A percentile compares a stretch with the other conserved stretches of the same genome.
Evolutionary conservation across 2,329 filamentous ascomycete species (phyloP).

Genomic region (Trichophyton simii): DNA sequence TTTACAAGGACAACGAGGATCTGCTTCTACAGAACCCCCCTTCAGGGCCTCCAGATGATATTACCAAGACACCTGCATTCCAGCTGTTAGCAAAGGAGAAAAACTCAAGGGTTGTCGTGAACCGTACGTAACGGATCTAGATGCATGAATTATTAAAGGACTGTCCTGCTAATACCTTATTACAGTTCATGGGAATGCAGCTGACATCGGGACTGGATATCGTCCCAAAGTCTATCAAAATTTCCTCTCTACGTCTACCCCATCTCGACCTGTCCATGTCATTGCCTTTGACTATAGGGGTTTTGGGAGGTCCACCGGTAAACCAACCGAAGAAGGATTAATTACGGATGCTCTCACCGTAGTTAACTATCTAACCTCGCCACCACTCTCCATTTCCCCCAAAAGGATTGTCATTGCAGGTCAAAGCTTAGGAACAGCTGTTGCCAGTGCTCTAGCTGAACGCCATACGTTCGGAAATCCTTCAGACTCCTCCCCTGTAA

Average conservation of each 20-base stretch:
- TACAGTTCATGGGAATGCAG: conserved; percentile 56
- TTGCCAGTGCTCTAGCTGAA: conserved; percentile 62
- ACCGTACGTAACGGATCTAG: conserved; percentile 31
- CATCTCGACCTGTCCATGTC: conserved; percentile 54
- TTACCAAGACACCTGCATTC: conserved; percentile 38
- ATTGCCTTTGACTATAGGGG: conserved; percentile 87
- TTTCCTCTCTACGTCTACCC: conserved; percentile 57
- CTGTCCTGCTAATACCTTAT: conserved; percentile 11
- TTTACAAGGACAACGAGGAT: conserved; percentile 61
- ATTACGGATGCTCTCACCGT: conserved; percentile 65
- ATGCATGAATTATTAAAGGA: neutral
- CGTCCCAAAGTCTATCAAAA: conserved; percentile 67
- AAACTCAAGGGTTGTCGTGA: conserved; percentile 43
- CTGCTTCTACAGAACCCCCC: conserved; percentile 42
- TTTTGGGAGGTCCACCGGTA: conserved; percentile 69
- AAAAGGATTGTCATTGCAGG: conserved; percentile 68
- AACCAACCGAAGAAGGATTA: conserved; percentile 65
- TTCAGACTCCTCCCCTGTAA: conserved; percentile 27
- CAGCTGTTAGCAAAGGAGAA: conserved; percentile 40
- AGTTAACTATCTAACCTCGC: conserved; percentile 49
- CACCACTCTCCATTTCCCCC: conserved; percentile 53
- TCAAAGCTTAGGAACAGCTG: conserved; percentile 79
- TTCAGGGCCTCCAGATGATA: conserved; percentile 40
- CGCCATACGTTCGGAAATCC: conserved; percentile 43
- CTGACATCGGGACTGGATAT: conserved; percentile 66